These are phyloP conservation scores for Carex scoparia DNA, from an alignment of 176 grass and related monocot genomes.

Conservation along the genomic window DNA sequence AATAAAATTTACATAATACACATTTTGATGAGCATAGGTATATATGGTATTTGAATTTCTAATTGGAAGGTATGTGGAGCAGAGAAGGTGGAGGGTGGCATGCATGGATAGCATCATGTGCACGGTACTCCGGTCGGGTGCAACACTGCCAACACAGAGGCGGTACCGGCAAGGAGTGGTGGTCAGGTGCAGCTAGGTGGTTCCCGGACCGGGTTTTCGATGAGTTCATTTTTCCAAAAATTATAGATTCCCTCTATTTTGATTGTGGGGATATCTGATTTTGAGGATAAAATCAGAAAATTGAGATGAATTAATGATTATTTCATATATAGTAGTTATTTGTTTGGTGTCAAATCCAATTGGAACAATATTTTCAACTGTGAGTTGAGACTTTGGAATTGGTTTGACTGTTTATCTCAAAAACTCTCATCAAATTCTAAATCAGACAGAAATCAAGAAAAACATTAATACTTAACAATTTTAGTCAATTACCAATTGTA, in stretches of 20 bases:
- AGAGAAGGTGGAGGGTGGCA: constrained; percentile 23
- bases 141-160: constrained; percentile 32
- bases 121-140: constrained; percentile 30
- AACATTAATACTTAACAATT: too few species aligned
- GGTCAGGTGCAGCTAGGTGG: constrained; percentile 12
- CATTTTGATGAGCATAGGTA: neutral
- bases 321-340: too few species aligned
- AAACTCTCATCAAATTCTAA: too few species aligned
- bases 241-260: constrained; percentile 32
- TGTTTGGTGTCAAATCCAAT: too few species aligned
- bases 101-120: constrained; percentile 30
- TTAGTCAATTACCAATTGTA: too few species aligned
- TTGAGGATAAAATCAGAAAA: too few species aligned
- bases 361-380: too few species aligned
- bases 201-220: constrained; percentile 50
- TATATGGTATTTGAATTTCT: neutral
- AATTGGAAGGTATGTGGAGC: constrained; percentile 13
- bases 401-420: too few species aligned
- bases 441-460: too few species aligned
- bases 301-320: too few species aligned
- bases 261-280: constrained; percentile 34
- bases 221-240: constrained; percentile 36
- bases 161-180: constrained; percentile 7
- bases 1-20: neutral
- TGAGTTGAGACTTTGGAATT: too few species aligned